Evolutionary conservation across 768 basidiomycete genomes (phyloP), one percentile per base, ranked within the genome.

Genomic region (Xerocomellus chrysenteron): DNA sequence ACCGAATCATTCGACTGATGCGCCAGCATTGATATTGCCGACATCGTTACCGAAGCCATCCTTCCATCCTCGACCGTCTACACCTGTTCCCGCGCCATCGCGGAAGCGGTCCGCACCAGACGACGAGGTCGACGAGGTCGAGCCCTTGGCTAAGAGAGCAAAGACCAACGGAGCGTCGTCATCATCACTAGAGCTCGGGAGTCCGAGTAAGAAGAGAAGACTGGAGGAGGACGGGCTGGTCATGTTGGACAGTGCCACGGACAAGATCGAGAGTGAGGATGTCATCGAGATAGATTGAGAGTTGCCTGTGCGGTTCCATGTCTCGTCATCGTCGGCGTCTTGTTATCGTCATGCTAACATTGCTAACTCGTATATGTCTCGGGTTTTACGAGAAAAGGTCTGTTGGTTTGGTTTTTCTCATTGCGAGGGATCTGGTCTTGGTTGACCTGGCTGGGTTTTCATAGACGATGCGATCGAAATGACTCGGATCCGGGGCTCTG

Each of bases 161-260:
- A 78, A 73, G 56, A 70, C 68, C n/a, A 73, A 74, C 42, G 71
- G 67, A 1, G 33, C 61, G 16, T 50, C 62, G 4, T 47, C 52
- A 12, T 50, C 62, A 4, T 47, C 52, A n/a, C 9, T 35, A 8
- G 65, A 68, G 12, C 59, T 68, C 1, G 59, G 68, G 30, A 85
- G 83, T 62, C 86, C 86, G 16, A 86, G 80, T 64, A 88, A 90
- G 74, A 82, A 79, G 63, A 72, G 82, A 54, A 71, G 75, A 59
- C 66, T 92, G 54, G 90, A 92, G 46, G 84, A 87, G 64, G 90
- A 92, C 53, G 91, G 90, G 10, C 64, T 92, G 44, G 68, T 93
- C 35, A 59, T 90, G 62, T 70, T 93, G 68, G 88, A 89, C 33
- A 74, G 76, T 12, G 77, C 75, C 35, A 75, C 82, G 54, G 85